Evolutionary conservation across 129 eudicot genomes (phyloP), one percentile per base, ranked within the genome.

Genomic region (Artemisia argyi): DNA sequence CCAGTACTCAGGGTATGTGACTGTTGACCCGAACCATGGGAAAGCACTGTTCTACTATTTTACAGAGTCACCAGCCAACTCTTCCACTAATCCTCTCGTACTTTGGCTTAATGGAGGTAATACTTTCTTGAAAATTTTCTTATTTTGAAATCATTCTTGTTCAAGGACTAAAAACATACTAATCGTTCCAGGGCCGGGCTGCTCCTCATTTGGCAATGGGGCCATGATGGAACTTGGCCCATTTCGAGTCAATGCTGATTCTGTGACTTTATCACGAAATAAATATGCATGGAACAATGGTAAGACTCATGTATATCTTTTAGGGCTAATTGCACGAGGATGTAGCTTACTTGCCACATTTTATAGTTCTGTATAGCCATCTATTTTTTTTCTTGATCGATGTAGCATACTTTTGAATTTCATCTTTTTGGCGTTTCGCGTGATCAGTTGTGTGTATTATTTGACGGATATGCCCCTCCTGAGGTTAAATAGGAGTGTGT

Each of bases 21-120:
- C 90, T 0, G 88, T 91, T 73, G 90, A 91, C 77, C 85, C 90
- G 0, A 65, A 46, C 12, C 84, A 81, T 19, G 88, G 85, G 14
- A 73, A 80, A 76, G 88, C 91, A 12, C 73, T 91, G 17, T 88
- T 88, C 61, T 86, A 84, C 61, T 83, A 86, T 69, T 74, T 89
- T 61, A 61, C 87, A 13, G 89, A 85, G 76, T 76, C 91, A 10
- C 81, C 83, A 0, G 39, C 64, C 17, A 68, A 83, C 78, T 44
- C 86, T 50, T 75, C 85, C 35, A 69, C 73, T 49, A 83, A 83
- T 78, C 92, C 95, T 73, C 94, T 91, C 17, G 95, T 88, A n/a
- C 48, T 88, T 0, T 91, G 95, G 95, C 92, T 85, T 8, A 91
- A 91, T 75, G 95, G 97, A 91, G 97, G 97, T 75, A 76, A 63